Base-by-base conservation (phyloP, 2,329 filamentous ascomycete species). In the Beauveria scarabaeidicola region DNA sequence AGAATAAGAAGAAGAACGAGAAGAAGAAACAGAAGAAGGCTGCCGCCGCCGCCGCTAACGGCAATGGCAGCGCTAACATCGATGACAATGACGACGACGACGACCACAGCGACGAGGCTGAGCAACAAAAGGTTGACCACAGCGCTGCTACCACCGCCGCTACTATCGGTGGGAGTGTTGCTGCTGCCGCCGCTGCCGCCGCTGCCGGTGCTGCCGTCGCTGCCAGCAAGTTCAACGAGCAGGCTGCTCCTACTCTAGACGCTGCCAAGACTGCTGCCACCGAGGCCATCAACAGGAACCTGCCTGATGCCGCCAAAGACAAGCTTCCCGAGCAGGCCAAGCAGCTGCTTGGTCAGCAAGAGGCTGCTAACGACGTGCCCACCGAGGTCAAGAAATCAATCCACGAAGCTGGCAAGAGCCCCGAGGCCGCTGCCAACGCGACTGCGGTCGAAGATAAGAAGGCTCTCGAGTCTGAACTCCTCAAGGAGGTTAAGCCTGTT, bases 381-480 rank as follows among this genome's bases (percentile, higher is more conserved):
- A 68, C 69, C 27, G 76, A 81, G 64, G 83, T 86, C 19, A 81
- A 81, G 72, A 76, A 83, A 64, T 84, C 82, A 9, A 80, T 85
- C 52, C 69, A 73, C 41, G 77, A 81, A 67, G 81, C 88, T 21
- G 81, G 83, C 59, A 72, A 79, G 67, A 78, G 77, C 62, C 87
- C 89, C 10, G 90, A 94, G 73, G 90, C 90, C 32, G 83, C 88
- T 40, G 81, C 82, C 59, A 87, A 85, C 72, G 77, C 83, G 2
- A 79, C 80, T 59, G 88, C 86, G 19, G 88, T 94, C 5, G 75
- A 81, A 63, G 89, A 92, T 66, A 94, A 94, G 82, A 84, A 83
- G 70, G 80, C 78, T 10, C 79, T 91, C 4, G 90, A 95, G 76
- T 73, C 82, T 32, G 88, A 96, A 74, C 78, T 95, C 9, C 77